These are phyloP conservation scores for Colletotrichum higginsianum DNA, from an alignment of 2,329 filamentous ascomycete species.

Conservation along the genomic window DNA sequence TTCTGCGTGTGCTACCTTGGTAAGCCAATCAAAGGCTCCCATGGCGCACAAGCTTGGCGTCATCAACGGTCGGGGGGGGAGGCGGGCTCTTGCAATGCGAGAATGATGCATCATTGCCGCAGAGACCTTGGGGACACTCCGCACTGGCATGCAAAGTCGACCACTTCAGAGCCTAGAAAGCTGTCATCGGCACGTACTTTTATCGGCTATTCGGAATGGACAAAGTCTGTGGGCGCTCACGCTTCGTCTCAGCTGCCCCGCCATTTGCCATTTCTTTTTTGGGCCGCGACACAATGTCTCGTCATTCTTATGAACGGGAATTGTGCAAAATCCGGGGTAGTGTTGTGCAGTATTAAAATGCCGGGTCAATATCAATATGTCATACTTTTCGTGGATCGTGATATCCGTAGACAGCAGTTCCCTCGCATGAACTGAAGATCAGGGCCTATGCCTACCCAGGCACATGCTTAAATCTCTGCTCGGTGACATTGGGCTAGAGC, in stretches of 20 bases:
- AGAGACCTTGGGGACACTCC: constrained; percentile 26
- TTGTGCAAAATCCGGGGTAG: constrained; percentile 38
- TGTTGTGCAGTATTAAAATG: background rate
- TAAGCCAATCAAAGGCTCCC: constrained; percentile 20
- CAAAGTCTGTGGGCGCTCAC: constrained; percentile 58
- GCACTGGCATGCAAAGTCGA: constrained; percentile 26
- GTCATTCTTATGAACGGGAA: constrained; percentile 12
- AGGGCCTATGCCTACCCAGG: constrained; percentile 5
- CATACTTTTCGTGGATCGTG: background rate
- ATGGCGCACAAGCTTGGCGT: constrained; percentile 37
- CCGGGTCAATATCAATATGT: background rate
- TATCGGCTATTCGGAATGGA: constrained; percentile 55
- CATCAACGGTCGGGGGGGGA: constrained; percentile 35
- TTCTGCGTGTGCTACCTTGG: background rate
- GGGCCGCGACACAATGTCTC: constrained; percentile 12
- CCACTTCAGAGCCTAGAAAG: constrained; percentile 2
- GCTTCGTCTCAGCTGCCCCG: constrained; percentile 51
- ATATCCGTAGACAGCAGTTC: background rate
- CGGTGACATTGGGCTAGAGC: background rate
- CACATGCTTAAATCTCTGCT: constrained; percentile 12
- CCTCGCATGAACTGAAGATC: background rate
- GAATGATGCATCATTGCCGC: constrained; percentile 38
- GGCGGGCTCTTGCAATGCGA: constrained; percentile 14
- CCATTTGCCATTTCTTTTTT: constrained; percentile 20
- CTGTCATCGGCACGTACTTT: constrained; percentile 45